A percentile compares a stretch with the other conserved stretches of the same genome.
Evolutionary conservation across 1,284 basidiomycete genomes (phyloP).

Genomic region (Ganoderma multipileum): DNA sequence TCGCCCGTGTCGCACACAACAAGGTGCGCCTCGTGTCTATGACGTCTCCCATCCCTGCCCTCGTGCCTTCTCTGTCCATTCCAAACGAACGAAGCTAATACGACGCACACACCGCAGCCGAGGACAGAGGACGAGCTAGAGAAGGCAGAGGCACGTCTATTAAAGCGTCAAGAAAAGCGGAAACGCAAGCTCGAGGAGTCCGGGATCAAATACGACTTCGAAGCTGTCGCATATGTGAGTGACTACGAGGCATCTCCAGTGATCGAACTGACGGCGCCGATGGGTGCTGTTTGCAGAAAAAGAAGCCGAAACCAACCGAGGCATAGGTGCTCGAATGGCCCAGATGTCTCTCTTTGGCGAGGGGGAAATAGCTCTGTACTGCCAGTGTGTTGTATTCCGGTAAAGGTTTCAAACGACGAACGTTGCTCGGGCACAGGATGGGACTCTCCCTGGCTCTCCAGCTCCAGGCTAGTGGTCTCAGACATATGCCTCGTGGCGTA

Average conservation of each 20-base stretch:
- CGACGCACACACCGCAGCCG: slow-evolving; percentile 49
- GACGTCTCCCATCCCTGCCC: slow-evolving; percentile 4
- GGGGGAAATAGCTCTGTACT: background rate
- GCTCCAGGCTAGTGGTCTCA: background rate
- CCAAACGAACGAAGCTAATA: background rate
- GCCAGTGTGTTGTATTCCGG: background rate
- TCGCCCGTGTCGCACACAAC: slow-evolving; percentile 80
- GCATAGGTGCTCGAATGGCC: slow-evolving; percentile 18
- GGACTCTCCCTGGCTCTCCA: background rate
- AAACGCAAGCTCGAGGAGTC: slow-evolving; percentile 81
- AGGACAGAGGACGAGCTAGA: slow-evolving; percentile 79
- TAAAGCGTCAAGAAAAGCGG: slow-evolving; percentile 81
- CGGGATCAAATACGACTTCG: slow-evolving; percentile 93
- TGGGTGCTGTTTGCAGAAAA: slow-evolving; percentile 30
- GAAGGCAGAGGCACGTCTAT: slow-evolving; percentile 72
- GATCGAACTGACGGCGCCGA: slow-evolving; percentile 3
- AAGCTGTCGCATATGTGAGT: slow-evolving; percentile 73
- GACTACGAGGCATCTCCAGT: background rate
- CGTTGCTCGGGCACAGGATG: background rate
- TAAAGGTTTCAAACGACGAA: background rate
- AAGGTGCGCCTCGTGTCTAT: slow-evolving; percentile 58
- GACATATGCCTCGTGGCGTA: background rate
- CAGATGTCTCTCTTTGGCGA: background rate
- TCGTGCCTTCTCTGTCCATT: background rate
- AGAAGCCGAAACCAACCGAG: slow-evolving; percentile 37